Evolutionary conservation across 495 filamentous ascomycete genomes (phyloP).

Genomic region (Tuber magnatum): DNA sequence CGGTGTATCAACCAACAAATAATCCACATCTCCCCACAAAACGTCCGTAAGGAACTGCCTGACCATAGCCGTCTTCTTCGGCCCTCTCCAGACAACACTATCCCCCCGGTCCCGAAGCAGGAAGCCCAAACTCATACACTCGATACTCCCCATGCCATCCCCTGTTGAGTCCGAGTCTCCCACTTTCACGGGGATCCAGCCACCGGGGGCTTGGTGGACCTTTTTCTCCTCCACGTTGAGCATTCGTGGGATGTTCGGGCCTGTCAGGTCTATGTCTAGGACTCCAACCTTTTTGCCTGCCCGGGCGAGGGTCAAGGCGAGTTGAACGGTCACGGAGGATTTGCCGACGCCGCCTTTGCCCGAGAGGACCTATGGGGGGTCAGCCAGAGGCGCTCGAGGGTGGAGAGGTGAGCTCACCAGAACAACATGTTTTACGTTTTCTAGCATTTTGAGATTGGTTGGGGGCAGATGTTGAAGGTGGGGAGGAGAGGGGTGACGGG

Average conservation of each 20-base stretch:
- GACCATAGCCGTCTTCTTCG: conserved; percentile 99
- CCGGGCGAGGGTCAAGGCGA: conserved; percentile 84
- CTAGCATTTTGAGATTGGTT: conserved; percentile 46
- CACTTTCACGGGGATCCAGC: conserved; percentile 71
- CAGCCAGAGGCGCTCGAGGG: conserved; percentile 22
- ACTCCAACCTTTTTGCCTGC: conserved; percentile 71
- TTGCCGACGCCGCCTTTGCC: conserved; percentile 98
- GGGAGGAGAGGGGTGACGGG: background rate
- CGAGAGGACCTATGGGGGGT: conserved; percentile 62
- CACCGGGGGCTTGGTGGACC: conserved; percentile 78
- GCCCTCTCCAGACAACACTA: conserved; percentile 92
- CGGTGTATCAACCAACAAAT: conserved; percentile 88
- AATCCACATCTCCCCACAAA: conserved; percentile 80
- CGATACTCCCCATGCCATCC: conserved; percentile 40
- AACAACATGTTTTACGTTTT: conserved; percentile 55
- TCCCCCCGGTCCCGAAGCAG: conserved; percentile 74
- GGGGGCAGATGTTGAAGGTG: background rate
- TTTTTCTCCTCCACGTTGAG: conserved; percentile 81
- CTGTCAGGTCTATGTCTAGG: conserved; percentile 92
- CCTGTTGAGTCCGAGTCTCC: conserved; percentile 17
- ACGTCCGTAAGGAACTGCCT: conserved; percentile 90
- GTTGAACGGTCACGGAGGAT: conserved; percentile 90
- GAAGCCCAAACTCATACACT: conserved; percentile 89
- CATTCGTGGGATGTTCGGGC: conserved; percentile 90
- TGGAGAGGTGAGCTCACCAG: conserved; percentile 45